These are phyloP conservation scores for Xylariaceae sp. DNA, from an alignment of 2,329 filamentous ascomycete species.

Conservation along the genomic window DNA sequence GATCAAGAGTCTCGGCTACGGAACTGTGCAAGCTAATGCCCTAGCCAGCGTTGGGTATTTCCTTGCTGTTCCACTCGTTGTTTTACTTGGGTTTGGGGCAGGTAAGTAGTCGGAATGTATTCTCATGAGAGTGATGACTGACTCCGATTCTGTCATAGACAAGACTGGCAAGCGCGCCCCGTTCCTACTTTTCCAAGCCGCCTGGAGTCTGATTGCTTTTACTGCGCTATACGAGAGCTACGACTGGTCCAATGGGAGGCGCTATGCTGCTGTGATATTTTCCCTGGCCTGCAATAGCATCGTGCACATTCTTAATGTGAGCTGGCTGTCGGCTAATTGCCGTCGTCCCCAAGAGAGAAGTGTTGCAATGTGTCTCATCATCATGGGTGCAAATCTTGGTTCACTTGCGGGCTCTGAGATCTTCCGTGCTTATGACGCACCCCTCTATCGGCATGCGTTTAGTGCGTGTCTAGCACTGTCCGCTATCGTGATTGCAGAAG, in stretches of 20 bases:
- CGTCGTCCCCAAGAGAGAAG: slow-evolving; percentile 27
- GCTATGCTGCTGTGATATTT: slow-evolving; percentile 27
- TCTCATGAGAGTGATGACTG: too few species aligned
- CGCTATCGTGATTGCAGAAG: slow-evolving; percentile 16
- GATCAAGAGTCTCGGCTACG: slow-evolving; percentile 30
- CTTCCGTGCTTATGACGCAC: slow-evolving; percentile 29
- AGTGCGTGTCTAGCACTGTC: slow-evolving; percentile 25
- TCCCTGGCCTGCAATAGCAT: slow-evolving; percentile 27
- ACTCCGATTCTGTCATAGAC: slow-evolving; percentile 18
- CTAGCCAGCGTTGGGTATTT: slow-evolving; percentile 25
- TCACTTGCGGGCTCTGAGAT: slow-evolving; percentile 28
- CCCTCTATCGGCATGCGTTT: slow-evolving; percentile 25
- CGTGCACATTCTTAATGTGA: slow-evolving; percentile 33
- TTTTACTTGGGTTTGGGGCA: slow-evolving; percentile 20
- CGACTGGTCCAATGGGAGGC: slow-evolving; percentile 18
- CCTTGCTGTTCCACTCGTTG: slow-evolving; percentile 16
- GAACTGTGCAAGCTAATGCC: slow-evolving; percentile 26
- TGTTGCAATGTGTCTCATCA: slow-evolving; percentile 30
- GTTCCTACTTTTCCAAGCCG: slow-evolving; percentile 32
- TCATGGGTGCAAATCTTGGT: slow-evolving; percentile 28
- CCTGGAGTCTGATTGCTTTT: slow-evolving; percentile 39
- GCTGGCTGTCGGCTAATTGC: slow-evolving; percentile 31
- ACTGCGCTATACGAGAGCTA: slow-evolving; percentile 31
- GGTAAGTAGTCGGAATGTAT: too few species aligned
- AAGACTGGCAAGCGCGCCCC: slow-evolving; percentile 33